Evolutionary conservation across 768 basidiomycete genomes (phyloP).

Genomic region (Vararia minispora): DNA sequence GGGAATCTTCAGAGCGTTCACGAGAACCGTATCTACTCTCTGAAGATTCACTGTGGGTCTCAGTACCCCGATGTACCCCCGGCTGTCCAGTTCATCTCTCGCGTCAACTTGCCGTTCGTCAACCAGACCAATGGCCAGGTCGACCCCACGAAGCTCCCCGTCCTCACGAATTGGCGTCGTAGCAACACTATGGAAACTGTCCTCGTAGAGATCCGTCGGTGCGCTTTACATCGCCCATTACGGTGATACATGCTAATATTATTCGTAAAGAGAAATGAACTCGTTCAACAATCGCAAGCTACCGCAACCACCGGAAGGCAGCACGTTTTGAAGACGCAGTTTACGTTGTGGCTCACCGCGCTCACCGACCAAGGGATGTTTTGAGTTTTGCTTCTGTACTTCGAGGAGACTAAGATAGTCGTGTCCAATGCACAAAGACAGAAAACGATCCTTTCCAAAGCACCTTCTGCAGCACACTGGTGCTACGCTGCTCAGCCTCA

Average conservation of each 20-base stretch:
- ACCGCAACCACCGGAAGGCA: conserved; percentile 90
- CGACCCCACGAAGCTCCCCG: conserved; percentile 56
- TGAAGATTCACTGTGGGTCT: conserved; percentile 79
- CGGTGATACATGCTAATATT: background rate
- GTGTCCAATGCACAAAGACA: no score
- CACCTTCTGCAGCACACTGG: no score
- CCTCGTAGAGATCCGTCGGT: conserved; percentile 91
- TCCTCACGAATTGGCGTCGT: conserved; percentile 67
- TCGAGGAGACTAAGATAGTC: no score
- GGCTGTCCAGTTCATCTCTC: conserved; percentile 72
- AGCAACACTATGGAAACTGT: conserved; percentile 77
- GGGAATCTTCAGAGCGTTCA: conserved; percentile 71
- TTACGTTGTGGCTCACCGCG: no score
- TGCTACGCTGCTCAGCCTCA: no score
- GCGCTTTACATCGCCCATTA: conserved; percentile 16
- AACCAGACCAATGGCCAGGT: conserved; percentile 65
- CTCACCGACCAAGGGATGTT: no score
- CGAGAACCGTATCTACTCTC: conserved; percentile 96
- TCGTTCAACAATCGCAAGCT: conserved; percentile 85
- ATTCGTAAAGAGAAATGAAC: conserved; percentile 76
- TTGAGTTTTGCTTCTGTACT: no score
- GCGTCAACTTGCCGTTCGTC: conserved; percentile 93
- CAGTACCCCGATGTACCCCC: conserved; percentile 73
- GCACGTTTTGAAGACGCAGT: conserved; percentile 53
- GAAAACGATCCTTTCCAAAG: no score